Evolutionary conservation across 345 rosid genomes (phyloP), one percentile per base, ranked within the genome.

Genomic region (Hypericum androsaemum): DNA sequence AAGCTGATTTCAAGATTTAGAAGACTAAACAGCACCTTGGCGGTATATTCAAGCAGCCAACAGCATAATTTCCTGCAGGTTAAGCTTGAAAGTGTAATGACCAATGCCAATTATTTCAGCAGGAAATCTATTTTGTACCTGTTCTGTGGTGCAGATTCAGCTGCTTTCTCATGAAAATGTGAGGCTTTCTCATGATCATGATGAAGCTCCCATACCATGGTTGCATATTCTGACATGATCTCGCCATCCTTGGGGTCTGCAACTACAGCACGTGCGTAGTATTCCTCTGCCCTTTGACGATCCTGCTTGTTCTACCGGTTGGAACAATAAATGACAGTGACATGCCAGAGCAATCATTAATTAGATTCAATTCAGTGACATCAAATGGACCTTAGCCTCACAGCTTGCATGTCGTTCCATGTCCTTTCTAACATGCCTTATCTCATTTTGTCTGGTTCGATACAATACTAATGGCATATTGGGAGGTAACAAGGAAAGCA

Each of bases 181-280:
- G 62, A 75, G 6, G 97, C 95, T 64, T 77, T 80, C 15, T 71
- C 74, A 12, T 42, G 76, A 58, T 89, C 89, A 41, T 42, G 70
- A 53, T 67, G 69, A 51, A 68, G 66, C 65, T 70, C 83, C 95
- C 92, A 85, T 39, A 75, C 72, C 71, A 83, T 59, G 60, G 71
- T 75, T 4, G 97, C 95, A 48, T 85, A 85, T 56, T 67, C 61
- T 28, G 77, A 77, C 40, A 83, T 61, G 45, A 71, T 72, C 61
- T 81, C 89, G 60, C 92, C 84, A 64, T 85, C 78, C 12, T 55
- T 58, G 3, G 89, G 78, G 54, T 79, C 80, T 1, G 75, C 74
- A 15, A 52, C 58, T 32, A 58, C 41, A 42, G 89, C 77, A 12
- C 66, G 72, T 0, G 67, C 71, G 60, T 72, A 76, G 61, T 72